A percentile compares a stretch with the other conserved stretches of the same genome.
phyloP scores from a whole-genome alignment of 805 yeast genomes.

The Sugiyamaella chiloensis region DNA sequence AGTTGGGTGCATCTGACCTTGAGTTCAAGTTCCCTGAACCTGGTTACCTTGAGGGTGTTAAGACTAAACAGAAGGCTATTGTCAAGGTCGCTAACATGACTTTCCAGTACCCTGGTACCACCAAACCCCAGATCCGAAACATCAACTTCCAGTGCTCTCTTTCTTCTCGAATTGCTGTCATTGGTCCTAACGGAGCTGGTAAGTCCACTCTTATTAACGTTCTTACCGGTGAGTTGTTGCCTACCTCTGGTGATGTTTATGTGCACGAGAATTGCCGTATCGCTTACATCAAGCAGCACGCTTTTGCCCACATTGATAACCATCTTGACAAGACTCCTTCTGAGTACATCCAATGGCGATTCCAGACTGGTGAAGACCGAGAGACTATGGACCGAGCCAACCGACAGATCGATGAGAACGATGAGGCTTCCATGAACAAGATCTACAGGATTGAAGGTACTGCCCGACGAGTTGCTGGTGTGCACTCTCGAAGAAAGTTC shows the following conservation, averaged over 20 bases:
- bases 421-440: constrained; percentile 98
- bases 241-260: constrained; percentile 98
- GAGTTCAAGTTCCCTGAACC: constrained; percentile 99
- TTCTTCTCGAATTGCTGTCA: constrained; percentile 99
- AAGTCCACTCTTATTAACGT: constrained; percentile 92
- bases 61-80: constrained; percentile 99
- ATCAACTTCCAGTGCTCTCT: constrained; percentile 98
- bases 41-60: constrained; percentile 99
- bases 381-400: constrained; percentile 99
- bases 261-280: constrained; percentile 99
- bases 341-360: constrained; percentile 99
- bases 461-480: constrained; percentile 93
- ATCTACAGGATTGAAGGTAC: constrained; percentile 98
- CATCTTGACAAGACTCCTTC: constrained; percentile 99
- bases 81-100: constrained; percentile 96
- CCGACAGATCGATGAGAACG: constrained; percentile 95
- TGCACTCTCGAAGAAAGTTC: constrained; percentile 98
- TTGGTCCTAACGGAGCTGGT: constrained; percentile 99
- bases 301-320: constrained; percentile 98
- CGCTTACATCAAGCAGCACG: constrained; percentile 99
- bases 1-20: constrained; percentile 95
- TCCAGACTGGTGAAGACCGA: constrained; percentile 99
- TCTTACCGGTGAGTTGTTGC: constrained; percentile 98
- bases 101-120: constrained; percentile 99
- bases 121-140: constrained; percentile 89